Evolutionary conservation across 2,329 filamentous ascomycete species (phyloP).

Genomic region (Aspergillus sergii): DNA sequence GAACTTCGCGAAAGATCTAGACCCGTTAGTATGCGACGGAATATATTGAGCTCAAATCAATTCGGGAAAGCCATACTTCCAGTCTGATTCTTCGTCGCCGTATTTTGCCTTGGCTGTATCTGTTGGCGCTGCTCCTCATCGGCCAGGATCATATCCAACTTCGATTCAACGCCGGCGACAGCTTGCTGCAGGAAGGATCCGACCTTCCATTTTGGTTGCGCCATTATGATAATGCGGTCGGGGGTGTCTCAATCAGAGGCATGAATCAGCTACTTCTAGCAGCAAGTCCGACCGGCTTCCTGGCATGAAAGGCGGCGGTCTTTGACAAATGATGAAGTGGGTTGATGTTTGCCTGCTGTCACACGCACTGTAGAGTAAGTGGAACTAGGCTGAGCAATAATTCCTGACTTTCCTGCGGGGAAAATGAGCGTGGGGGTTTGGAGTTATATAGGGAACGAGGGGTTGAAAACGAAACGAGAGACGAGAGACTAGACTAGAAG

Average conservation of each 20-base stretch:
- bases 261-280: constrained; percentile 9
- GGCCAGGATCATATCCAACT: constrained; percentile 85
- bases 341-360: constrained; percentile 17
- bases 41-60: neutral
- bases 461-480: neutral
- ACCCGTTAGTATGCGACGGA: constrained; percentile 26
- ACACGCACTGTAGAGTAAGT: neutral
- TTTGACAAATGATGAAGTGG: constrained; percentile 4
- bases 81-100: constrained; percentile 39
- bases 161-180: constrained; percentile 90
- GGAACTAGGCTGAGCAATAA: neutral
- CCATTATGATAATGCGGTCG: constrained; percentile 27
- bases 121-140: constrained; percentile 60
- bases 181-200: constrained; percentile 77
- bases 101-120: constrained; percentile 25
- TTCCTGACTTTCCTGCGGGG: neutral
- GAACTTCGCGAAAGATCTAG: constrained; percentile 63
- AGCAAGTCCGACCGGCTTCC: constrained; percentile 12
- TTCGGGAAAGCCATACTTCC: constrained; percentile 30
- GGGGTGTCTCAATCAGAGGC: neutral
- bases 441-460: neutral
- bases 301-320: constrained; percentile 17
- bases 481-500: constrained; percentile 7
- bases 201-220: constrained; percentile 67
- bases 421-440: neutral